These are phyloP conservation scores for Plasmodiophora brassicae DNA, from an alignment of 208 protist species.

Conservation along the genomic window DNA sequence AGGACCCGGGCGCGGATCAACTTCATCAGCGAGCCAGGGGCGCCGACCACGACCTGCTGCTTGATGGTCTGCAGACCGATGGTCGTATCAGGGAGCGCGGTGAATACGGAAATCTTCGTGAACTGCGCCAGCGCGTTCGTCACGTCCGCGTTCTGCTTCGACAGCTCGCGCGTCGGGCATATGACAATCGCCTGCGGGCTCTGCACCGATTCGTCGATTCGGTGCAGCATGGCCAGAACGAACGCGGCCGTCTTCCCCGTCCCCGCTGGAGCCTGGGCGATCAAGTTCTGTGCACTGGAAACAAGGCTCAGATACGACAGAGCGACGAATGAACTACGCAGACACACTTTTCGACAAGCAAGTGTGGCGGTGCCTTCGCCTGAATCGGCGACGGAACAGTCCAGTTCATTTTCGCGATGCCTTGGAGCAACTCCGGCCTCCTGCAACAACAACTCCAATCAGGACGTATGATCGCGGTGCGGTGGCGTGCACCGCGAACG, in stretches of 20 bases:
- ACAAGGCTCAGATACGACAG: not conserved
- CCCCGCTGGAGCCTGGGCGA: slow-evolving; percentile 58
- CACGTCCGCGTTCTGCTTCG: slow-evolving; percentile 94
- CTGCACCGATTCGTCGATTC: slow-evolving; percentile 77
- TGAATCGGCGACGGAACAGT: slow-evolving; percentile 14
- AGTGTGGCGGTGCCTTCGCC: not conserved
- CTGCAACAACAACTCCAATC: not conserved
- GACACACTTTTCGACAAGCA: slow-evolving; percentile 1
- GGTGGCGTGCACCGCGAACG: not conserved
- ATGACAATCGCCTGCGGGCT: slow-evolving; percentile 90
- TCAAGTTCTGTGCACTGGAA: not conserved
- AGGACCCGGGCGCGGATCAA: slow-evolving; percentile 87
- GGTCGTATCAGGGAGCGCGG: not conserved
- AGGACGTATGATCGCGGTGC: not conserved
- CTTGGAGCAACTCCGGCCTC: not conserved
- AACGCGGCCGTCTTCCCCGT: slow-evolving; percentile 99
- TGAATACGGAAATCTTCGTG: not conserved
- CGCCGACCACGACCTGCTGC: slow-evolving; percentile 96
- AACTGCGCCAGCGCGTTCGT: slow-evolving; percentile 87
- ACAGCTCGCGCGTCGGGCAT: slow-evolving; percentile 95
- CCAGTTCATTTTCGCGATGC: not conserved
- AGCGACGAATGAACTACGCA: not conserved
- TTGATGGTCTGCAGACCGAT: slow-evolving; percentile 72
- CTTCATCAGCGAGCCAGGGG: slow-evolving; percentile 89
- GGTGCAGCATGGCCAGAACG: slow-evolving; percentile 93